These are phyloP conservation scores for Kodamaea kaohsiungensis DNA, from an alignment of 805 yeast genomes.

Conservation along the genomic window DNA sequence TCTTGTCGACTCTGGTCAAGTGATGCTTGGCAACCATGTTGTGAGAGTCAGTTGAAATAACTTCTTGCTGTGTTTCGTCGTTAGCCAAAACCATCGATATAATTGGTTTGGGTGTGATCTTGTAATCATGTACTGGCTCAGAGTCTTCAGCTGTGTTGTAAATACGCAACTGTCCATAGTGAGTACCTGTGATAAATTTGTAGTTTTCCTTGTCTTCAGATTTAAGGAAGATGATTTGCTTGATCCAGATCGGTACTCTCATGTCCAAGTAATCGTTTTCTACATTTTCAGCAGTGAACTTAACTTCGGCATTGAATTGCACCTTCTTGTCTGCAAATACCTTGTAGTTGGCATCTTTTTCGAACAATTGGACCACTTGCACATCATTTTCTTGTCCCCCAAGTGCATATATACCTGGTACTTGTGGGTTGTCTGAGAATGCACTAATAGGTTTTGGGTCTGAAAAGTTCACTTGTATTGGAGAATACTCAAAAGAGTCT, in stretches of 20 bases:
- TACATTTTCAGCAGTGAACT: slow-evolving; percentile 83
- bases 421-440: slow-evolving; percentile 49
- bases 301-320: slow-evolving; percentile 24
- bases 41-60: slow-evolving; percentile 74
- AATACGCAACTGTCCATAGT: slow-evolving; percentile 71
- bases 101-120: slow-evolving; percentile 57
- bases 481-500: slow-evolving; percentile 31
- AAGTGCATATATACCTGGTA: slow-evolving; percentile 59
- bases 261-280: slow-evolving; percentile 75
- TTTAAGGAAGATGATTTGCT: slow-evolving; percentile 50
- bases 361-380: slow-evolving; percentile 45
- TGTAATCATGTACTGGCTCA: slow-evolving; percentile 62
- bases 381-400: slow-evolving; percentile 88
- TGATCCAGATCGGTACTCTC: slow-evolving; percentile 81
- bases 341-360: slow-evolving; percentile 19
- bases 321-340: slow-evolving; percentile 18
- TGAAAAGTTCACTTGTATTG: slow-evolving; percentile 32
- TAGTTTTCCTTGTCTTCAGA: slow-evolving; percentile 39
- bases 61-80: slow-evolving; percentile 29
- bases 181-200: slow-evolving; percentile 65
- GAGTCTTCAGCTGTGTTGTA: slow-evolving; percentile 71
- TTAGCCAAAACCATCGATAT: slow-evolving; percentile 41
- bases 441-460: slow-evolving; percentile 49
- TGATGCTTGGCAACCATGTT: slow-evolving; percentile 59
- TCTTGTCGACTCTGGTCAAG: slow-evolving; percentile 33